Evolutionary conservation across 805 yeast genomes (phyloP).

Genomic region (Candida patagonica): DNA sequence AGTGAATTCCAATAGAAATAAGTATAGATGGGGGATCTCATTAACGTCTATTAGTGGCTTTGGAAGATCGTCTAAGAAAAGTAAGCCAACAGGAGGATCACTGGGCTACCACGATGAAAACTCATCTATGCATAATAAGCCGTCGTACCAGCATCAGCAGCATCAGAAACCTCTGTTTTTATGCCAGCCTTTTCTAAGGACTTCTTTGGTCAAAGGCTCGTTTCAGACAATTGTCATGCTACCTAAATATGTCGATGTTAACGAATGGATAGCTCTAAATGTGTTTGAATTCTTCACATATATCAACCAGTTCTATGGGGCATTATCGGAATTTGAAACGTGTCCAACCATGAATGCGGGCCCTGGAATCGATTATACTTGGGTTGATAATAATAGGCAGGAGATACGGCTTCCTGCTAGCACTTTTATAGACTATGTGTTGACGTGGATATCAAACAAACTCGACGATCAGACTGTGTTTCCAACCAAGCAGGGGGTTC

Average conservation of each 20-base stretch:
- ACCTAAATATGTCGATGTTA: slow-evolving; percentile 88
- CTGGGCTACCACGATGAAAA: slow-evolving; percentile 1
- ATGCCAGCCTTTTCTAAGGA: slow-evolving; percentile 87
- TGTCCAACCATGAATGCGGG: slow-evolving; percentile 96
- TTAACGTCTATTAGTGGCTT: slow-evolving; percentile 42
- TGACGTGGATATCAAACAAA: slow-evolving; percentile 82
- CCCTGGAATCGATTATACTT: slow-evolving; percentile 78
- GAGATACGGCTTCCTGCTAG: slow-evolving; percentile 82
- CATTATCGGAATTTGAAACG: slow-evolving; percentile 79
- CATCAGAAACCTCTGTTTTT: slow-evolving; percentile 53
- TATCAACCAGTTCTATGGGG: slow-evolving; percentile 79
- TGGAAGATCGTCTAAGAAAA: slow-evolving; percentile 47
- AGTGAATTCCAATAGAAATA: slow-evolving; percentile 6
- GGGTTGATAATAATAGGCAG: slow-evolving; percentile 79
- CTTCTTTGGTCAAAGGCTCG: slow-evolving; percentile 93
- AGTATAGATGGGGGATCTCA: too few species aligned
- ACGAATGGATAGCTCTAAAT: slow-evolving; percentile 94
- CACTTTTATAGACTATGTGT: slow-evolving; percentile 85
- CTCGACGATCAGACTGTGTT: slow-evolving; percentile 82
- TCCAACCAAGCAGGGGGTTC: slow-evolving; percentile 82
- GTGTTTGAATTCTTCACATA: slow-evolving; percentile 83
- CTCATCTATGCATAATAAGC: slow-evolving; percentile 7
- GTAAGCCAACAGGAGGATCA: slow-evolving; percentile 26
- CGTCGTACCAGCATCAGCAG: slow-evolving; percentile 6
- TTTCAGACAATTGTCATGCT: slow-evolving; percentile 91